Evolutionary conservation across 2,329 filamentous ascomycete genomes (phyloP).

Genomic region (Stagonosporopsis rhizophila): DNA sequence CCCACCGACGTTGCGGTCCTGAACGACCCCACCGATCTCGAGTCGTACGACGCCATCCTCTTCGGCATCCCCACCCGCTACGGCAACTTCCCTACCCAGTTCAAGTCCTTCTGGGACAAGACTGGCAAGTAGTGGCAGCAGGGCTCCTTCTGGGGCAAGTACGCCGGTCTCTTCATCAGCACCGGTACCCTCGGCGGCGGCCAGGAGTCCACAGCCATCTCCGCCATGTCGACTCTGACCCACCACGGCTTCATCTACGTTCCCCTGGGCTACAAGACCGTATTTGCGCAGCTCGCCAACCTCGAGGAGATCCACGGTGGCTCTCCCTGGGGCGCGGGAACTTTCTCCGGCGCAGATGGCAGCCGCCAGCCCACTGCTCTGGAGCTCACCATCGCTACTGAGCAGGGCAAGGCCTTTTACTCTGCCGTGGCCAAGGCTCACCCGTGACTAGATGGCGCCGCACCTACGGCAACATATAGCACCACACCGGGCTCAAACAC

Average conservation of each 20-base stretch:
- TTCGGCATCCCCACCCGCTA: conserved; percentile 93
- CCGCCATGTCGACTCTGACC: conserved; percentile 81
- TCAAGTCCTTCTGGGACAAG: conserved; percentile 92
- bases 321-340: conserved; percentile 91
- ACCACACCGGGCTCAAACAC: background rate
- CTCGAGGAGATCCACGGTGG: conserved; percentile 84
- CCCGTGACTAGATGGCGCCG: conserved; percentile 76
- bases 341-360: conserved; percentile 80
- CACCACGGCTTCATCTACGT: conserved; percentile 98
- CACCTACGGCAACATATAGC: background rate
- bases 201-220: conserved; percentile 86
- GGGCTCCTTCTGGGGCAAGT: conserved; percentile 84
- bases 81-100: conserved; percentile 97
- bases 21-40: conserved; percentile 67
- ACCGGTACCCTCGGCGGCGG: conserved; percentile 85
- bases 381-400: conserved; percentile 80
- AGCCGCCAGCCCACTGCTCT: conserved; percentile 77
- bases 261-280: conserved; percentile 88
- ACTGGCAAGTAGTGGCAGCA: conserved; percentile 83
- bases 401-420: conserved; percentile 88
- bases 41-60: conserved; percentile 85
- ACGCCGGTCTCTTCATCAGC: conserved; percentile 88
- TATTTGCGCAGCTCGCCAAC: conserved; percentile 74
- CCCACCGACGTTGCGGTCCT: conserved; percentile 67
- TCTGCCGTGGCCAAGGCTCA: conserved; percentile 73